Base-by-base conservation (phyloP, 257 asterid species). In the Gynochthodes officinalis region DNA sequence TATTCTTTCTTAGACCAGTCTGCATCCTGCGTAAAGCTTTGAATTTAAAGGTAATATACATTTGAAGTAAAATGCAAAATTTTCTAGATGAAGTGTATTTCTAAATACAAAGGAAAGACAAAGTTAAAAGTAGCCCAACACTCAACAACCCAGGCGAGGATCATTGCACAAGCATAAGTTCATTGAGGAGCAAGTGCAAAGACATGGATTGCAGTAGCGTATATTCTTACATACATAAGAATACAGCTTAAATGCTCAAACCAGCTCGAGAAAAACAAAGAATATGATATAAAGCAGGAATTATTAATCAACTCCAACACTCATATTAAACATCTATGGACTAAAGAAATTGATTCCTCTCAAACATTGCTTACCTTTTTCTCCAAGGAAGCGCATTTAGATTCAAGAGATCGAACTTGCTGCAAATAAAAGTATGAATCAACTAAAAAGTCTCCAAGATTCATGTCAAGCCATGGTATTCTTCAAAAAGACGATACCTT, bases 371-470 rank as follows among this genome's bases (percentile, higher is more conserved):
- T 87, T 80, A 94, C 99, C 99, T 81, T 84, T 71, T 86, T 81
- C 89, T 87, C 83, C 64, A 91, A 80, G 73, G 88, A 79, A 18
- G 80, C 76, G 44, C 97, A 88, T 79, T 80, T 83, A 65, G 88
- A 84, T 86, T 91, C 93, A 72, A 91, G 87, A 10, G 84, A 80
- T 39, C 43, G 82, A 76, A 87, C 84, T 67, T 77, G 87, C 99
- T 94, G 90, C 81, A 87, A 48, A 62, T 7, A 46, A 60, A 40
- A 74, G 55, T 73, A 14, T 55, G 53, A 62, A 50, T 73, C 73
- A 74, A 30, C 54, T 33, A 15, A 46, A 54, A 64, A 4, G 73
- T 58, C 48, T 39, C 27, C 37, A n/a, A 30, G n/a, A 37, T 37
- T 61, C 68, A 59, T 14, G 46, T 39, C 28, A 32, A 10, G 23